These are phyloP conservation scores for Neoscytalidium dimidiatum DNA, from an alignment of 2,329 filamentous ascomycete species.

Conservation along the genomic window DNA sequence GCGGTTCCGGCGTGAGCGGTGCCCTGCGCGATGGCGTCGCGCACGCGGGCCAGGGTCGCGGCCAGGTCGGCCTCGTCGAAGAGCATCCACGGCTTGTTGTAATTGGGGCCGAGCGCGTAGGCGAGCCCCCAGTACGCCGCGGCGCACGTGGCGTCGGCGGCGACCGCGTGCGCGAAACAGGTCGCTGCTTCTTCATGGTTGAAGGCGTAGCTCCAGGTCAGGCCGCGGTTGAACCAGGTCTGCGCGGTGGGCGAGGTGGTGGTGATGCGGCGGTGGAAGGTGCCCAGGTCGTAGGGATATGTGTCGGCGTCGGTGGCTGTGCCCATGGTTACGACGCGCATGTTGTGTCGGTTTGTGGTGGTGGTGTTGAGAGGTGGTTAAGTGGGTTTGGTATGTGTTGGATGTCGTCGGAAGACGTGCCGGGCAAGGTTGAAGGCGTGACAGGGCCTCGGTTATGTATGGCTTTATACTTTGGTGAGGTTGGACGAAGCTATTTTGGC, in stretches of 20 bases:
- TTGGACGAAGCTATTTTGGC: background rate
- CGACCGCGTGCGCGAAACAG: conserved; percentile 65
- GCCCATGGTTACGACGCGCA: no score
- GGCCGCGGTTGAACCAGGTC: conserved; percentile 69
- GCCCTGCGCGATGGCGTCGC: conserved; percentile 50
- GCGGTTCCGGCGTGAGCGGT: conserved; percentile 38
- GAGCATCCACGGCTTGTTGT: conserved; percentile 76
- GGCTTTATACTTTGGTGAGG: background rate
- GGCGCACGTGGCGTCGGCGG: conserved; percentile 55
- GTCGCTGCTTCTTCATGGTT: conserved; percentile 71
- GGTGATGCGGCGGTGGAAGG: conserved; percentile 57
- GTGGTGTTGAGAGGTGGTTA: background rate
- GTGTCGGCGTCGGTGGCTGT: conserved; percentile 25
- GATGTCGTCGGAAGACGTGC: background rate
- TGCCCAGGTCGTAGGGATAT: conserved; percentile 65
- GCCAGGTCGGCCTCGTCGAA: conserved; percentile 65
- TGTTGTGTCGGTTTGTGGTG: no score
- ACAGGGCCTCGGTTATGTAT: background rate
- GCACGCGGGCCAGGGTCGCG: conserved; percentile 51
- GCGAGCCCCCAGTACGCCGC: conserved; percentile 73
- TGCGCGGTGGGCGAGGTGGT: conserved; percentile 57
- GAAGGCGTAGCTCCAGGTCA: conserved; percentile 76
- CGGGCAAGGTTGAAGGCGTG: background rate
- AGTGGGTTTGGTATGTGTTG: no score
- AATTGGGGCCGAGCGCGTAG: conserved; percentile 73